These are phyloP conservation scores for Tephrocybe sp. DNA, from an alignment of 768 basidiomycete genomes.

Conservation along the genomic window DNA sequence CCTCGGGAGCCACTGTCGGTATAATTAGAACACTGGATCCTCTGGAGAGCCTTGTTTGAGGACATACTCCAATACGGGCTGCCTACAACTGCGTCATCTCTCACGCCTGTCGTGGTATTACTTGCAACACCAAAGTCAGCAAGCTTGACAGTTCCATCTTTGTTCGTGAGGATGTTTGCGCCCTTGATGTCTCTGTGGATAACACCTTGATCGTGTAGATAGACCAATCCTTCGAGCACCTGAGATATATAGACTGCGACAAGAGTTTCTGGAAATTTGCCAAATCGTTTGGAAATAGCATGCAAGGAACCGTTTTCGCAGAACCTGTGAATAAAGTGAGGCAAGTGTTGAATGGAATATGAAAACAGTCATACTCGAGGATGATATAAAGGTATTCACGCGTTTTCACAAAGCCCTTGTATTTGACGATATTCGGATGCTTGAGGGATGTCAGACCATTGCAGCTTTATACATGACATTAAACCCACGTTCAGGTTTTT, in stretches of 20 bases:
- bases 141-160: conserved; percentile 97
- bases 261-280: conserved; percentile 96
- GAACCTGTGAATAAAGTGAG: conserved; percentile 46
- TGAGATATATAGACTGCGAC: conserved; percentile 97
- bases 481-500: conserved; percentile 88
- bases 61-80: conserved; percentile 97
- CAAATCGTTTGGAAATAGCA: conserved; percentile 94
- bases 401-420: conserved; percentile 97
- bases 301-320: conserved; percentile 98
- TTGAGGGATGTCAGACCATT: conserved; percentile 26
- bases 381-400: conserved; percentile 95
- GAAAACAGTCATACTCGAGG: conserved; percentile 63
- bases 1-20: conserved; percentile 91
- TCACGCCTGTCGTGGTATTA: conserved; percentile 66
- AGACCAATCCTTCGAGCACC: conserved; percentile 92
- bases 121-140: conserved; percentile 98
- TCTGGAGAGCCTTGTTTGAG: not conserved
- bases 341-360: not conserved
- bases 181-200: conserved; percentile 99
- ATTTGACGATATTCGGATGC: conserved; percentile 98
- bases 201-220: conserved; percentile 98
- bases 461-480: not conserved
- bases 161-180: conserved; percentile 97
- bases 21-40: not conserved
- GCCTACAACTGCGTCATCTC: conserved; percentile 91